Percentiles rank a stretch among this genome's conserved stretches.
phyloP scores from a whole-genome alignment of 2,329 filamentous ascomycete species.

The Cordyceps farinosa region DNA sequence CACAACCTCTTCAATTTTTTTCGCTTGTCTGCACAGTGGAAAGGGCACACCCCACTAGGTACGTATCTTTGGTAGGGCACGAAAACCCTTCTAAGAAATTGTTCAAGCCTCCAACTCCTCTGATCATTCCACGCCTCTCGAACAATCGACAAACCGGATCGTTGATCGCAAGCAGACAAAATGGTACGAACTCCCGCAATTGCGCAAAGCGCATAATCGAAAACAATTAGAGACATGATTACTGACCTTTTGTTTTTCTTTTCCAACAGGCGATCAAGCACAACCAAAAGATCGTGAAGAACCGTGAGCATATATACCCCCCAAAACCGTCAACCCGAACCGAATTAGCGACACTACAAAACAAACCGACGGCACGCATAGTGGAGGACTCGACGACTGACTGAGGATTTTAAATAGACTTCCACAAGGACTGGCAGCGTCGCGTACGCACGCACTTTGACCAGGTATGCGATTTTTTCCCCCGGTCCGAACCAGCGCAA shows the following conservation, averaged over 20 bases:
- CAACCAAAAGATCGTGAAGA: constrained; percentile 97
- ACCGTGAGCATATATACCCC: constrained; percentile 61
- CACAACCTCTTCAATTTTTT: constrained; percentile 19
- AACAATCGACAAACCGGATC: constrained; percentile 41
- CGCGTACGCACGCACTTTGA: constrained; percentile 99
- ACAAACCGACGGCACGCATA: constrained; percentile 19
- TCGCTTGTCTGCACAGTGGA: constrained; percentile 16
- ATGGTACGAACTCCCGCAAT: constrained; percentile 23
- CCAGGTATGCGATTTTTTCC: constrained; percentile 66
- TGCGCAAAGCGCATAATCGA: not conserved
- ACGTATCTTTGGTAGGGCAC: constrained; percentile 38
- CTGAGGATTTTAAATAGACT: constrained; percentile 55
- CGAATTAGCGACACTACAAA: constrained; percentile 21
- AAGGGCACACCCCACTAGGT: constrained; percentile 30
- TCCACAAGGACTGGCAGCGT: constrained; percentile 99
- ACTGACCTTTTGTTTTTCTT: constrained; percentile 33
- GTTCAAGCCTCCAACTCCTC: constrained; percentile 36
- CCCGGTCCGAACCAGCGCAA: constrained; percentile 9
- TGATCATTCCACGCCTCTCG: constrained; percentile 37
- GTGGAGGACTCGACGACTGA: constrained; percentile 22
- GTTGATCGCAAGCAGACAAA: constrained; percentile 48
- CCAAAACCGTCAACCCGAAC: constrained; percentile 24
- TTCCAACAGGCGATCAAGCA: constrained; percentile 86
- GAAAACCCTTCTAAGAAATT: constrained; percentile 42
- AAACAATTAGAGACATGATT: constrained; percentile 24